These are phyloP conservation scores for Artemisia tridentata DNA, from an alignment of 129 eudicot species.

Conservation along the genomic window DNA sequence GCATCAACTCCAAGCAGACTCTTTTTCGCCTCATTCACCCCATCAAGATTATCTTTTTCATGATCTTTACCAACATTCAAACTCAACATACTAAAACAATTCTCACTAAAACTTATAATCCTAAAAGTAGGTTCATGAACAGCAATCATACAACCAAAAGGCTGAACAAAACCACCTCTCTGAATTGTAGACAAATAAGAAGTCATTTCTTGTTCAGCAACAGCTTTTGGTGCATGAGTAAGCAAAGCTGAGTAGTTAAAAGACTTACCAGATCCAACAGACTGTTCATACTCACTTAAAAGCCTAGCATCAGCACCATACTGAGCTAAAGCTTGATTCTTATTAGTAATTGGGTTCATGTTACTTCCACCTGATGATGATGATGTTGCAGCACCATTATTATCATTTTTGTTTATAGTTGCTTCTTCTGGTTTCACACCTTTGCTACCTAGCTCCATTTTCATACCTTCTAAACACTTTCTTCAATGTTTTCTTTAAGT, in stretches of 20 bases:
- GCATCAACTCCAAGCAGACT: conserved; percentile 63
- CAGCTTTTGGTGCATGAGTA: conserved; percentile 28
- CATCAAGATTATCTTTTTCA: conserved; percentile 7
- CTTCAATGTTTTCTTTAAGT: conserved; percentile 8
- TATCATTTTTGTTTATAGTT: conserved; percentile 25
- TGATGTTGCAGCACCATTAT: conserved; percentile 33
- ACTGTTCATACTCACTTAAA: conserved; percentile 53
- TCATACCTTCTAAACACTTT: conserved; percentile 1
- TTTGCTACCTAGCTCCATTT: conserved; percentile 25
- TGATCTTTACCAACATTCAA: conserved; percentile 22
- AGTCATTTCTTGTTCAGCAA: conserved; percentile 45
- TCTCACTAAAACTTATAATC: conserved; percentile 58
- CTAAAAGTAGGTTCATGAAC: conserved; percentile 53
- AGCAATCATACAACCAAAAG: conserved; percentile 78
- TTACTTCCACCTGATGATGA: conserved; percentile 50
- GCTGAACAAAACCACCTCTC: conserved; percentile 70
- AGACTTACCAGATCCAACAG: conserved; percentile 61
- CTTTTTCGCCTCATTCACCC: conserved; percentile 9
- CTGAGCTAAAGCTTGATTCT: conserved; percentile 36
- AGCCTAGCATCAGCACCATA: conserved; percentile 63
- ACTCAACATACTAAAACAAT: conserved; percentile 54
- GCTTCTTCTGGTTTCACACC: conserved; percentile 20
- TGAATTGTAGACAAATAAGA: conserved; percentile 58
- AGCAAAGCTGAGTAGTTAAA: conserved; percentile 52
- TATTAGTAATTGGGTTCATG: conserved; percentile 18